Conservation (phyloP, 495 filamentous ascomycete genomes). For the Aspergillus saccharolyticus region DNA sequence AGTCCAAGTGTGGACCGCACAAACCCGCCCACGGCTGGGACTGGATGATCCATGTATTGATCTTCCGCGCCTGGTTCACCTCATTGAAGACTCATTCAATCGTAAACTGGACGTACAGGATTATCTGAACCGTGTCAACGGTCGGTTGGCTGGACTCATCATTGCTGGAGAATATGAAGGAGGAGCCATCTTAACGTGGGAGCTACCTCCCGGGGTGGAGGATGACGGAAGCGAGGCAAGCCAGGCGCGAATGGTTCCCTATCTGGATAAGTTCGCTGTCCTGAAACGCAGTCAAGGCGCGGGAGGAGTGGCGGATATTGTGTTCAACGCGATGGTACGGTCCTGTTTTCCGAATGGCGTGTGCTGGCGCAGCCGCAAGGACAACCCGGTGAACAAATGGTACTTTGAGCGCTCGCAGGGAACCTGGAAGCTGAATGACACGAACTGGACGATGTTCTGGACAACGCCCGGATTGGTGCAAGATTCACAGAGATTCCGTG, state of each 20-base stretch:
- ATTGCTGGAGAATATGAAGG: conserved; percentile 97
- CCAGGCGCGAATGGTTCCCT: conserved; percentile 66
- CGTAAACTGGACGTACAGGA: conserved; percentile 76
- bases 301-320: conserved; percentile 87
- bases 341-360: conserved; percentile 77
- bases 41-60: conserved; percentile 78
- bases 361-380: conserved; percentile 72
- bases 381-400: conserved; percentile 90
- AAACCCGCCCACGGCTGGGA: conserved; percentile 50
- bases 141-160: conserved; percentile 80
- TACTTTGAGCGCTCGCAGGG: conserved; percentile 88
- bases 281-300: conserved; percentile 81
- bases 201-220: conserved; percentile 58
- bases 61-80: conserved; percentile 69
- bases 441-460: conserved; percentile 97
- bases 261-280: conserved; percentile 97
- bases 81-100: conserved; percentile 93
- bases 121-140: conserved; percentile 73
- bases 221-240: conserved; percentile 49
- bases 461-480: conserved; percentile 62
- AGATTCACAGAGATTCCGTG: conserved; percentile 54
- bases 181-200: conserved; percentile 92
- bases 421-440: conserved; percentile 69
- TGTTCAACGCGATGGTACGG: conserved; percentile 93
- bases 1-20: conserved; percentile 58